Evolutionary conservation across 1,284 basidiomycete species (phyloP), one percentile per base, ranked within the genome.

Genomic region (Pseudozyma tsukubaensis): DNA sequence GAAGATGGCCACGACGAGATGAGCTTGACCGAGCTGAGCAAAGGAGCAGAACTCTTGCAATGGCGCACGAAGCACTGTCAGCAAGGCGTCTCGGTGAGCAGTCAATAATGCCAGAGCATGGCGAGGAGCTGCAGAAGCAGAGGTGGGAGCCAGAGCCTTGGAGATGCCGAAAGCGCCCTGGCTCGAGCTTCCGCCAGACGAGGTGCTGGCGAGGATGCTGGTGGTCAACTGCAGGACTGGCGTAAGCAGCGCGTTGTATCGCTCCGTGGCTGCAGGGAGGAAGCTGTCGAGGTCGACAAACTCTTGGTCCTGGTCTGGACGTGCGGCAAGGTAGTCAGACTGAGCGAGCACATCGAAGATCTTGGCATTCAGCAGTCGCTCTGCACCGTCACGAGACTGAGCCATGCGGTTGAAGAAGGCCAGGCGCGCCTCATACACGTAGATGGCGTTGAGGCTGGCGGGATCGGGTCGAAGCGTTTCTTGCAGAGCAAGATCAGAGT

Each of bases 381-480:
- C 94, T 0, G 94, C 93, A 3, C 95, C 95, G 70, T 88, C 87
- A 49, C 92, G 88, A 0, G 89, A 92, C 79, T 94, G 91, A 0
- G 93, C 90, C 85, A 97, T 89, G 34, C 93, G 89, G 32, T 92
- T 89, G 59, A 98, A 89, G 72, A 97, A 87, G 0, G 93, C 92
- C 88, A 97, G 91, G 85, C 95, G 94, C 14, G 94, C 90, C 84
- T 98, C 96, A 81, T 96, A 98, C 14, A 98, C 93, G 85, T 97
- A 98, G 49, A 96, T 87, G 0, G 93, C 88, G 80, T 97, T 96
- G 19, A 99, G 86, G 69, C 94, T 92, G 92, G 93, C 92, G 52
- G 94, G 94, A 85, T 97, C 94, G 12, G 94, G 92, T 78, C 91
- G 91, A 11, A 98, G 87, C 16, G 94, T 90, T 21, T 89, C 89